Evolutionary conservation across 768 basidiomycete genomes (phyloP), one percentile per base, ranked within the genome.

Genomic region (Leccinum truebloodii): DNA sequence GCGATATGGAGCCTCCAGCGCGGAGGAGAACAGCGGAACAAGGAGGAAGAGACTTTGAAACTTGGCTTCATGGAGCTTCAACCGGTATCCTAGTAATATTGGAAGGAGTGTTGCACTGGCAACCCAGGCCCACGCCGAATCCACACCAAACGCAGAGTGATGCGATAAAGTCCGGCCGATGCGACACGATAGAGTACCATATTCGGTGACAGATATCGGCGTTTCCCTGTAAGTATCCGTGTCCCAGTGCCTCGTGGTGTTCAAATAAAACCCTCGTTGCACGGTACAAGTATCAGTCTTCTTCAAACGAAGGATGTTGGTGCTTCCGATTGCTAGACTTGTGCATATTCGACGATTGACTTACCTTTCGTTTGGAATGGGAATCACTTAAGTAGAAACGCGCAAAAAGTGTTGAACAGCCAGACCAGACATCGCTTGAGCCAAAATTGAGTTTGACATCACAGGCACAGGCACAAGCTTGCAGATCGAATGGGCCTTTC

Each of bases 381-480:
- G n/a, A 46, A 20, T 46, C n/a, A 24, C 48, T 49, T 1, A 5
- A 49, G 20, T 22, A 18, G 24, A 4, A 9, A 16, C 32, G 4
- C 14, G 34, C 54, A 55, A 18, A 14, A 35, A 35, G 32, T 37
- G 24, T 54, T n/a, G 32, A 34, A 34, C 32, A 12, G 8, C 32
- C 32, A 34, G 34, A 18, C 52, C 6, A 24, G 34, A 54, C 22
- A 58, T 44, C 5, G 20, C 46, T 22, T 48, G 22, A 48, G 13
- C 64, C 67, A 37, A 55, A 55, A 46, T 10, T 9, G 39, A 35
- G 22, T 46, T 34, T 56, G 52, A 63, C 58, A 58, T 63, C 54
- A 54, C 57, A 57, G 59, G 55, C 41, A 59, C 58, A 58, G 32
- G 32, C 24, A 32, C 35, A n/a, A 18, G 34, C 49, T 37, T 20